phyloP scores from a whole-genome alignment of 1,284 basidiomycete species.

The Puccinia coronata region DNA sequence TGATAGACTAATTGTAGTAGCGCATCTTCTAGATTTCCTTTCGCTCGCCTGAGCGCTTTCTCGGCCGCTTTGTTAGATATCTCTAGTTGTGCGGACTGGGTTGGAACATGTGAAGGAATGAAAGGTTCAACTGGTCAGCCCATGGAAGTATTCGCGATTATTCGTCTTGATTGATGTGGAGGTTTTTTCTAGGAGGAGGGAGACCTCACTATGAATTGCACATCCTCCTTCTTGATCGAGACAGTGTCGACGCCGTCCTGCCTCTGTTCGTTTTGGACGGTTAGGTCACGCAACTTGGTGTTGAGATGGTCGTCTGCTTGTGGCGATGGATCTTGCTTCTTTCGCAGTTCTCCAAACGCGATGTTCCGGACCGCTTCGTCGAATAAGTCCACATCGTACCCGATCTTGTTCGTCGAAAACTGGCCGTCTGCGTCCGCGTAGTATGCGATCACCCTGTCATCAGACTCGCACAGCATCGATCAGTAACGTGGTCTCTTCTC shows the following conservation, averaged over 20 bases:
- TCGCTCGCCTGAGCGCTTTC: background rate
- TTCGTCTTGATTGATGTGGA: background rate
- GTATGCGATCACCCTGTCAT: slow-evolving; percentile 38
- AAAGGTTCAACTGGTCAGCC: background rate
- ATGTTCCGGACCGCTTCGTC: slow-evolving; percentile 37
- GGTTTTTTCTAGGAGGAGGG: background rate
- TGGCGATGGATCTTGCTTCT: background rate
- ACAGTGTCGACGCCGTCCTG: background rate
- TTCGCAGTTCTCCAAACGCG: slow-evolving; percentile 11
- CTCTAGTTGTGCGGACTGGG: slow-evolving; percentile 12
- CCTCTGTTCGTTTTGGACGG: background rate
- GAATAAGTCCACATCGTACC: slow-evolving; percentile 41
- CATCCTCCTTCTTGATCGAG: slow-evolving; percentile 5
- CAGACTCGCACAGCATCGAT: background rate
- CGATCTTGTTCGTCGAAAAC: slow-evolving; percentile 38
- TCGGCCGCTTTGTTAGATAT: slow-evolving; percentile 6
- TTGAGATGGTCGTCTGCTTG: background rate
- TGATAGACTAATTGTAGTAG: background rate
- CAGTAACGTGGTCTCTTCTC: background rate
- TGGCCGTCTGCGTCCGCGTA: slow-evolving; percentile 47
- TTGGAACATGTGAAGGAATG: background rate
- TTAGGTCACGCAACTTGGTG: too few relatives aligned
- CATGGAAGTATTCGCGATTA: too few relatives aligned
- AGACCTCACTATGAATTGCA: slow-evolving; percentile 10
- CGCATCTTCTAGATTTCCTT: slow-evolving; percentile 19